A percentile compares a stretch with the other conserved stretches of the same genome.
Evolutionary conservation across 2,329 filamentous ascomycete genomes (phyloP).

Genomic region (Diaporthe destruens): DNA sequence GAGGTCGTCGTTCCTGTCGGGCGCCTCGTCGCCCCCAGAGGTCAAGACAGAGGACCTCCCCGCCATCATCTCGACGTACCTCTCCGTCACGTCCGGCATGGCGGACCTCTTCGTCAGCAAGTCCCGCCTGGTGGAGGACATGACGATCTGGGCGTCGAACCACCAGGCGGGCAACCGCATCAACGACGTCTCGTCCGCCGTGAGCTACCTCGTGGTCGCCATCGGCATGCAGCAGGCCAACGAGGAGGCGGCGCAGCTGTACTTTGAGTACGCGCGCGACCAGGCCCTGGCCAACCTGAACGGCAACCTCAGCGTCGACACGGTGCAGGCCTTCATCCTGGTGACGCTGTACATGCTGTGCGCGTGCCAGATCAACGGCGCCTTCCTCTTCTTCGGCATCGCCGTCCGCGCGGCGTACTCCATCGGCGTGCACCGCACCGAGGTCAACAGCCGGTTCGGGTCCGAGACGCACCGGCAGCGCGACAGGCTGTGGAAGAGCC

Average conservation of each 20-base stretch:
- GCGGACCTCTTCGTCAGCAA: conserved; percentile 62
- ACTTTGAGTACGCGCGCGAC: conserved; percentile 64
- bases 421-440: conserved; percentile 65
- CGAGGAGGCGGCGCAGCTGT: conserved; percentile 56
- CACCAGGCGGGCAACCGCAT: conserved; percentile 49
- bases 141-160: conserved; percentile 58
- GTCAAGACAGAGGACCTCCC: conserved; percentile 49
- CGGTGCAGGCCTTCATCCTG: conserved; percentile 63
- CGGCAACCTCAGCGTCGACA: conserved; percentile 61
- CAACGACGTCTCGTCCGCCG: conserved; percentile 55
- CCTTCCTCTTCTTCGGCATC: conserved; percentile 67
- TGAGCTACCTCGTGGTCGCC: conserved; percentile 64
- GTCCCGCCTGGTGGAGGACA: conserved; percentile 53
- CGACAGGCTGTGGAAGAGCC: conserved; percentile 66
- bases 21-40: conserved; percentile 47
- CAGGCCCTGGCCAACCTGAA: conserved; percentile 59
- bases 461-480: conserved; percentile 57
- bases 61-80: conserved; percentile 52
- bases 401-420: conserved; percentile 66
- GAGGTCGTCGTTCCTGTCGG: conserved; percentile 52
- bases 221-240: conserved; percentile 61
- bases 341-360: conserved; percentile 67
- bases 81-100: conserved; percentile 58
- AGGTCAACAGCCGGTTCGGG: conserved; percentile 66
- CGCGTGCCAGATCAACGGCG: conserved; percentile 67